These are phyloP conservation scores for Thielaviopsis musarum DNA, from an alignment of 2,329 filamentous ascomycete genomes.

Conservation along the genomic window DNA sequence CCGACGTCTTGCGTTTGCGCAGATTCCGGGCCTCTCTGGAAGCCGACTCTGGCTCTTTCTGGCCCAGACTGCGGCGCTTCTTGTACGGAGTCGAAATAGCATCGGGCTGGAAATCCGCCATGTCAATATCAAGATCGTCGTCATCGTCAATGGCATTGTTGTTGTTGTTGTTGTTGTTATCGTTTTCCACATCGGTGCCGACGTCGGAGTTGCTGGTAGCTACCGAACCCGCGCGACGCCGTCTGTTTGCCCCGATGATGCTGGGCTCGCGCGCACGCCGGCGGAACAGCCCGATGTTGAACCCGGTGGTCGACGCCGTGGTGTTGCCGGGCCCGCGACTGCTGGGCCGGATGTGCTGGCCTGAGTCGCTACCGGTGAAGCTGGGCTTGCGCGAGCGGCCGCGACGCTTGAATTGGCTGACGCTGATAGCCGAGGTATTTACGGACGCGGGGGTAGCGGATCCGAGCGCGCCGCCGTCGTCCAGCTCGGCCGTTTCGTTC, in stretches of 20 bases:
- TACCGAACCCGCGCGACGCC: conserved; percentile 16
- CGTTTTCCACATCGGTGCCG: conserved; percentile 13
- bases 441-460: conserved; percentile 21
- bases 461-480: conserved; percentile 13
- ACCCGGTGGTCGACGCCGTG: conserved; percentile 30
- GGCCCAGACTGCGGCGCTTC: conserved; percentile 26
- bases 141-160: conserved; percentile 17
- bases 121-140: conserved; percentile 25
- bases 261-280: conserved; percentile 42
- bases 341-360: conserved; percentile 32
- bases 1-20: conserved; percentile 39
- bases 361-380: conserved; percentile 32
- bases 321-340: conserved; percentile 30
- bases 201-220: conserved; percentile 13
- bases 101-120: conserved; percentile 41
- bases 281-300: conserved; percentile 41
- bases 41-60: not conserved
- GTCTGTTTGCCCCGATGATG: conserved; percentile 38
- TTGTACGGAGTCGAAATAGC: conserved; percentile 50
- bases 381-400: conserved; percentile 32
- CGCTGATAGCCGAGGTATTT: conserved; percentile 29
- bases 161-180: conserved; percentile 21
- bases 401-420: conserved; percentile 29
- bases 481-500: not conserved
- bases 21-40: conserved; percentile 1